phyloP scores from a whole-genome alignment of 768 basidiomycete species.

The Leccinum boreale region DNA sequence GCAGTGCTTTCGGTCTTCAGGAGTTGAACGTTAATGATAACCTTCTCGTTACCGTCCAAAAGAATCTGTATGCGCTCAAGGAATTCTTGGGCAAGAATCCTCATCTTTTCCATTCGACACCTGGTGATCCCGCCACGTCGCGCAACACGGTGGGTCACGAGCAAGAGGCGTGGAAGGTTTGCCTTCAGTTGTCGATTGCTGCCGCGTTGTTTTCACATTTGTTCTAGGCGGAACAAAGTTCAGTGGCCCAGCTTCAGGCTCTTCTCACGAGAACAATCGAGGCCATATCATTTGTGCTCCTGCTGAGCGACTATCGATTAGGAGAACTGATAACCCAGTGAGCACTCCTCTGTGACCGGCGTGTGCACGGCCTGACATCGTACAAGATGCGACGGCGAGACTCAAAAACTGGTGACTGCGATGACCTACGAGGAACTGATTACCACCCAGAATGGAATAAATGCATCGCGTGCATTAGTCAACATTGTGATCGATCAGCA shows the following conservation, averaged over 20 bases:
- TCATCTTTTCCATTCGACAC: conserved; percentile 80
- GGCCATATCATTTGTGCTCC: conserved; percentile 88
- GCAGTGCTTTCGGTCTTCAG: conserved; percentile 45
- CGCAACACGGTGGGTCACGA: conserved; percentile 58
- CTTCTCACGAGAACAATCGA: conserved; percentile 87
- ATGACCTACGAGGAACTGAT: conserved; percentile 88
- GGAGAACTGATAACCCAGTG: conserved; percentile 82
- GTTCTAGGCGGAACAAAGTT: conserved; percentile 71
- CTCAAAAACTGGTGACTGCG: conserved; percentile 62
- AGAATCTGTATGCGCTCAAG: conserved; percentile 74
- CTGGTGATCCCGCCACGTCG: conserved; percentile 60
- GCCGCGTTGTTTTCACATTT: conserved; percentile 9
- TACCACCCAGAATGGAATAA: conserved; percentile 79
- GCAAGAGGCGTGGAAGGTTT: conserved; percentile 88
- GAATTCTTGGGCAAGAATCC: conserved; percentile 78
- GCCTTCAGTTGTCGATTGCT: conserved; percentile 4
- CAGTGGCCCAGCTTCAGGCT: conserved; percentile 70
- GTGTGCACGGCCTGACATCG: conserved; percentile 5
- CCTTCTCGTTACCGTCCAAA: conserved; percentile 66
- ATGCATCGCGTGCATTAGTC: conserved; percentile 85
- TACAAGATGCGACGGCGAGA: conserved; percentile 65
- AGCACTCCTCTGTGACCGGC: conserved; percentile 25
- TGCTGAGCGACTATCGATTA: conserved; percentile 88
- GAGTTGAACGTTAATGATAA: conserved; percentile 63
- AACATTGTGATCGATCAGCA: conserved; percentile 98